A percentile compares a stretch with the other conserved stretches of the same genome.
These are phyloP conservation scores for Penicillium capsulatum DNA, from an alignment of 2,329 filamentous ascomycete genomes.

Conservation along the genomic window DNA sequence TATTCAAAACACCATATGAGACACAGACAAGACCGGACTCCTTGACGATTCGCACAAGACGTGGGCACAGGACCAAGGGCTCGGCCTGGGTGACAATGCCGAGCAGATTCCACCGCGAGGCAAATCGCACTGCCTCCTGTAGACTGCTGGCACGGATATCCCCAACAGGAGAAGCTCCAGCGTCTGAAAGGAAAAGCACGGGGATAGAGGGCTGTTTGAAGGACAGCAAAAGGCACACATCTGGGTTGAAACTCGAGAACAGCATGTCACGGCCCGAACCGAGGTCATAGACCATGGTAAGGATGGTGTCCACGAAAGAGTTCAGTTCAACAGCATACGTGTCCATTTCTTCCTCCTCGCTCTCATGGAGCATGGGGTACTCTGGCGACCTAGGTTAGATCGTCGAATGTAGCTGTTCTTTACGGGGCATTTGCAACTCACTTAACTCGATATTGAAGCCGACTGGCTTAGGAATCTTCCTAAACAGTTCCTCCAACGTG, in stretches of 20 bases:
- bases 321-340: constrained; percentile 94
- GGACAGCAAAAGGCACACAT: constrained; percentile 87
- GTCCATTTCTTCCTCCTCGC: constrained; percentile 93
- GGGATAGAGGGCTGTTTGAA: constrained; percentile 98
- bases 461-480: constrained; percentile 71
- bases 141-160: constrained; percentile 87
- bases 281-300: constrained; percentile 84
- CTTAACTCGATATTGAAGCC: constrained; percentile 99
- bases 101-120: constrained; percentile 87
- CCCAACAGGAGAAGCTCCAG: constrained; percentile 72
- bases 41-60: constrained; percentile 88
- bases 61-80: constrained; percentile 81
- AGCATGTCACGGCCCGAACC: constrained; percentile 83
- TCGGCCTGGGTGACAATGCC: constrained; percentile 87
- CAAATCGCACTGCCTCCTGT: constrained; percentile 93
- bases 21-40: constrained; percentile 91
- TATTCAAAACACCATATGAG: constrained; percentile 88
- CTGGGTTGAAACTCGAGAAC: constrained; percentile 95
- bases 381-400: constrained; percentile 46
- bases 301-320: constrained; percentile 89
- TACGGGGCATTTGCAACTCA: constrained; percentile 31
- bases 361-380: constrained; percentile 96
- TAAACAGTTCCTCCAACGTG: constrained; percentile 89
- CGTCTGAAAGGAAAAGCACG: constrained; percentile 89
- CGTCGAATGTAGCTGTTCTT: constrained; percentile 25